phyloP scores from a whole-genome alignment of 1,284 basidiomycete genomes.

The Malassezia psittaci region DNA sequence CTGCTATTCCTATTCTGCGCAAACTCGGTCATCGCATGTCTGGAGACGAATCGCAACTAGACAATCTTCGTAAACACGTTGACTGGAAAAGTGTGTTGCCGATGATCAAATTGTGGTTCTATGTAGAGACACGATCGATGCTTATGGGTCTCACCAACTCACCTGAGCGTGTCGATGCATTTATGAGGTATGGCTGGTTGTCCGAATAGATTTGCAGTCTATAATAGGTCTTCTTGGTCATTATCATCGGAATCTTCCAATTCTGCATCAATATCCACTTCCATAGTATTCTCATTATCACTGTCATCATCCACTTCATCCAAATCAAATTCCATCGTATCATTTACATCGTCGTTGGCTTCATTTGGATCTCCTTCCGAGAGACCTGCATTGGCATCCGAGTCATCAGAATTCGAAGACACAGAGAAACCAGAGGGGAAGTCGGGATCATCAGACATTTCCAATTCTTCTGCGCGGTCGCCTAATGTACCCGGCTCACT shows the following conservation, averaged over 20 bases:
- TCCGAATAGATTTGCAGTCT: conserved; percentile 23
- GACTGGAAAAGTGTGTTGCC: conserved; percentile 17
- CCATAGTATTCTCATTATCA: neutral
- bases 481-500: neutral
- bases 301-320: conserved; percentile 12
- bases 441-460: conserved; percentile 9
- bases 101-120: conserved; percentile 40
- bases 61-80: conserved; percentile 10
- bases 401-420: conserved; percentile 16
- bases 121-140: conserved; percentile 31
- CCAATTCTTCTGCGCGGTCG: neutral
- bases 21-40: conserved; percentile 28
- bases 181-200: conserved; percentile 40
- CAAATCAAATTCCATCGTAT: neutral
- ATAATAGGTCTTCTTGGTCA: conserved; percentile 22
- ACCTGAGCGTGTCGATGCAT: conserved; percentile 31
- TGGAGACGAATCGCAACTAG: conserved; percentile 12
- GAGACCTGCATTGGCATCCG: conserved; percentile 6
- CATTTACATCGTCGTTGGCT: conserved; percentile 8
- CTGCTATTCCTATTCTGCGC: conserved; percentile 39
- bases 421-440: conserved; percentile 9
- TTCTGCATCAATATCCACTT: conserved; percentile 5
- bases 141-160: conserved; percentile 25
- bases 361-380: conserved; percentile 15
- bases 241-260: conserved; percentile 14